Evolutionary conservation across 2,329 filamentous ascomycete species (phyloP), one percentile per base, ranked within the genome.

Genomic region (Fusarium torulosum): DNA sequence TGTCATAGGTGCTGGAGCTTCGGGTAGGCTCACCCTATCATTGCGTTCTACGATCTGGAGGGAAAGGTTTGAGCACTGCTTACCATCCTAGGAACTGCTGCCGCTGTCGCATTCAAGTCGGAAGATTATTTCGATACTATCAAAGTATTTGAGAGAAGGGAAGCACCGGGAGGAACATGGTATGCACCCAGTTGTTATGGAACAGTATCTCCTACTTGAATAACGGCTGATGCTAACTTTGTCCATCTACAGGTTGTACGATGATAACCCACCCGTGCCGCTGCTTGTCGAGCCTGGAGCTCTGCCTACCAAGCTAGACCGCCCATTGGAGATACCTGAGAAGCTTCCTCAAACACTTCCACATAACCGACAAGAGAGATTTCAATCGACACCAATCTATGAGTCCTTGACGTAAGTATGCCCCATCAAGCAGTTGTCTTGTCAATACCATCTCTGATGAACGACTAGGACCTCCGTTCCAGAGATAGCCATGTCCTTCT

Each of bases 401-500:
- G 42, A 40, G 3, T 31, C 52, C 6, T 21, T 54, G 4, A 31
- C 6, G 42, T 46, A 23, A 23, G 40, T 6, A 19, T 27, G 0
- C 2, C 15, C 13, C 2, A 3, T 6, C 1, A 3, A 10, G 4
- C 27, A 20, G 1, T 2, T 20, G 1, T 17, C 19, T 23, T 14
- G 8, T n/a, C n/a, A n/a, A 1, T 19, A 7, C 13, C 4, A 3
- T 25, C 4, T 11, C 50, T 44, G 9, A 51, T 6, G 6, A 15
- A 2, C 1, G 5, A 13, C 19, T 4, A 54, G 42, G 4, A 54
- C 31, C 0, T 38, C n/a, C 10, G 31, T 47, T 10, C 50, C 50
- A 15, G 50, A 45, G 21, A 53, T 53, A 2, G 50, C 50, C 2
- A 53, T 53, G 50, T 35, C 40, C 3, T 53, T 53, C 14, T 53